Percentiles rank a stretch among this genome's conserved stretches.
These are phyloP conservation scores for Chaetomium strumarium DNA, from an alignment of 2,329 filamentous ascomycete genomes.

Conservation along the genomic window DNA sequence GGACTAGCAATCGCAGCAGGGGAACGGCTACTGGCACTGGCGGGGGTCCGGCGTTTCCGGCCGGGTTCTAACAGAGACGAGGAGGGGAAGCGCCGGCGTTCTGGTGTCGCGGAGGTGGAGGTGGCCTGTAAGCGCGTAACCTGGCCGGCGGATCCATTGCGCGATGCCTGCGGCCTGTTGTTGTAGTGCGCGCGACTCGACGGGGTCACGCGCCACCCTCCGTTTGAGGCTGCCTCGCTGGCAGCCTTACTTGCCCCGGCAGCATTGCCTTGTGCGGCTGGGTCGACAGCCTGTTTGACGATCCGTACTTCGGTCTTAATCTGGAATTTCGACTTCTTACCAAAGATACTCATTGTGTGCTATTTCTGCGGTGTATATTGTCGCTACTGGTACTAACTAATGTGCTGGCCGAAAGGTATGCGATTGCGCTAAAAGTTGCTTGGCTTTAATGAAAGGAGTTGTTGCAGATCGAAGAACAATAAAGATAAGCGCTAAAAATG, in stretches of 20 bases:
- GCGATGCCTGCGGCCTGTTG: conserved; percentile 20
- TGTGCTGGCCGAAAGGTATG: neutral
- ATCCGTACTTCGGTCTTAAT: conserved; percentile 44
- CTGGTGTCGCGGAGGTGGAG: neutral
- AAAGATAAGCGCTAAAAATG: too few relatives aligned
- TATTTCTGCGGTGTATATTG: neutral
- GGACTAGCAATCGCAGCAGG: conserved; percentile 43
- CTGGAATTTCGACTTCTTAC: conserved; percentile 45
- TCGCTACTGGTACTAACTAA: neutral
- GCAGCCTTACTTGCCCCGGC: conserved; percentile 31
- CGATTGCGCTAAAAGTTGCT: neutral
- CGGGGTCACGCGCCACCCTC: conserved; percentile 21
- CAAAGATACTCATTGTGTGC: conserved; percentile 38
- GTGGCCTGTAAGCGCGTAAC: neutral
- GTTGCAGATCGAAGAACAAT: too few relatives aligned
- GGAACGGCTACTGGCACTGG: conserved; percentile 27
- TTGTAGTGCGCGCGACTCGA: conserved; percentile 22
- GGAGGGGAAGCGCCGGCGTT: conserved; percentile 17
- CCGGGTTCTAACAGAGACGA: conserved; percentile 21
- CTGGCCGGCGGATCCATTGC: conserved; percentile 9
- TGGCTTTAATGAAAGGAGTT: neutral
- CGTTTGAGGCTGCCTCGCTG: conserved; percentile 5
- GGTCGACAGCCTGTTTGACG: conserved; percentile 34
- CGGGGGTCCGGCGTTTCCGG: conserved; percentile 45
- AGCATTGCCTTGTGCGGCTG: conserved; percentile 34